Evolutionary conservation across 225 moss, liverwort and hornwort species (phyloP).

Genomic region (Takakia lepidozioides): DNA sequence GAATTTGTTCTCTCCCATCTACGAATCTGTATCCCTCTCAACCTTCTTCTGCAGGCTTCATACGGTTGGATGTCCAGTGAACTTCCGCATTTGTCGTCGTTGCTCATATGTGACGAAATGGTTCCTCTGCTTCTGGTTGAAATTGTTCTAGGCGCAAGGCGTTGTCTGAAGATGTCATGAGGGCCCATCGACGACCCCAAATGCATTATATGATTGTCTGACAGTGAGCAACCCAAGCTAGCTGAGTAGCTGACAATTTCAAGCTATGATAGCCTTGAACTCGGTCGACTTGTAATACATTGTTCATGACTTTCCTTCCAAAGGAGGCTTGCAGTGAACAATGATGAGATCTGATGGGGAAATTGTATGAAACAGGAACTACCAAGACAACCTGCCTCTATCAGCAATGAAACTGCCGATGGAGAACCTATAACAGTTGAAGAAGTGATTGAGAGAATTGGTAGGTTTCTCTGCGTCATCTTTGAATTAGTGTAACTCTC

Average conservation of each 20-base stretch:
- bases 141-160: constrained; percentile 32
- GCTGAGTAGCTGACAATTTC: too few species aligned
- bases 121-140: background rate
- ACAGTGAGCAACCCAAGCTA: too few species aligned
- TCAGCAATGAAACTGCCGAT: constrained; percentile 7
- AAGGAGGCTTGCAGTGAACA: too few species aligned
- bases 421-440: constrained; percentile 40
- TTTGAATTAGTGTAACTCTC: background rate
- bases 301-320: too few species aligned
- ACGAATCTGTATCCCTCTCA: too few species aligned
- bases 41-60: too few species aligned
- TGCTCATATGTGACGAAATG: too few species aligned
- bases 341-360: too few species aligned
- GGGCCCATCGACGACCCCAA: constrained; percentile 17
- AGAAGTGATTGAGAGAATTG: constrained; percentile 54
- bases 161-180: background rate
- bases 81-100: too few species aligned
- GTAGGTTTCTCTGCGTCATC: constrained; percentile 9
- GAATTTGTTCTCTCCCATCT: too few species aligned
- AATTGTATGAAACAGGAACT: constrained; percentile 23
- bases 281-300: too few species aligned
- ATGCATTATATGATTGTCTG: background rate
- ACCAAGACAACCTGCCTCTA: constrained; percentile 1
- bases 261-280: background rate
- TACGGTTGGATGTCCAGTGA: too few species aligned